Conservation (phyloP, 805 yeast genomes). For the Hanseniaspora taiwanica region DNA sequence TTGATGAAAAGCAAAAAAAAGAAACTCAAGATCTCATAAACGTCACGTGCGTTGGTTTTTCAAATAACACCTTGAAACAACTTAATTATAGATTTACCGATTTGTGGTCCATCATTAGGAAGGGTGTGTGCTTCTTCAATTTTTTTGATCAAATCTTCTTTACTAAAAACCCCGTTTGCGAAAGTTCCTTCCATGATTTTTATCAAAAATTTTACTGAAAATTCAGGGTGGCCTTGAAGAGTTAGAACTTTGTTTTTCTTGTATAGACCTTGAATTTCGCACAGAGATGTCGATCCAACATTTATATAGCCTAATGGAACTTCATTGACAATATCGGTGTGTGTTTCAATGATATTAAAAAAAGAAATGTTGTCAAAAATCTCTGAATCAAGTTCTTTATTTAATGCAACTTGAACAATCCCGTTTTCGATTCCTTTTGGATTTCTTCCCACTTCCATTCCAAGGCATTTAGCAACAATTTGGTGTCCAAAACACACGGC, state of each 20-base stretch:
- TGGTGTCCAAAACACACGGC: constrained; percentile 91
- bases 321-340: constrained; percentile 41
- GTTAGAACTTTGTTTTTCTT: constrained; percentile 41
- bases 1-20: no score
- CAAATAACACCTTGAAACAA: no score
- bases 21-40: no score
- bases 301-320: constrained; percentile 26
- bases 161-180: constrained; percentile 13
- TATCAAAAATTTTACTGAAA: constrained; percentile 26
- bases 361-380: constrained; percentile 11
- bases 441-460: constrained; percentile 44
- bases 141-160: constrained; percentile 14
- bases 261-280: constrained; percentile 56
- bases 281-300: constrained; percentile 41
- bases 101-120: constrained; percentile 36
- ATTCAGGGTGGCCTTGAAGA: constrained; percentile 90
- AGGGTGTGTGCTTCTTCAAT: constrained; percentile 21
- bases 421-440: constrained; percentile 67
- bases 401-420: constrained; percentile 34
- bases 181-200: constrained; percentile 10
- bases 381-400: constrained; percentile 25
- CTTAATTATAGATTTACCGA: no score
- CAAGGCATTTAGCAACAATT: constrained; percentile 52
- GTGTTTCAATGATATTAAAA: constrained; percentile 39
- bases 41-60: no score